A percentile compares a stretch with the other conserved stretches of the same genome.
These are phyloP conservation scores for Xerophyta viscosa DNA, from an alignment of 106 monocot species.

Conservation along the genomic window DNA sequence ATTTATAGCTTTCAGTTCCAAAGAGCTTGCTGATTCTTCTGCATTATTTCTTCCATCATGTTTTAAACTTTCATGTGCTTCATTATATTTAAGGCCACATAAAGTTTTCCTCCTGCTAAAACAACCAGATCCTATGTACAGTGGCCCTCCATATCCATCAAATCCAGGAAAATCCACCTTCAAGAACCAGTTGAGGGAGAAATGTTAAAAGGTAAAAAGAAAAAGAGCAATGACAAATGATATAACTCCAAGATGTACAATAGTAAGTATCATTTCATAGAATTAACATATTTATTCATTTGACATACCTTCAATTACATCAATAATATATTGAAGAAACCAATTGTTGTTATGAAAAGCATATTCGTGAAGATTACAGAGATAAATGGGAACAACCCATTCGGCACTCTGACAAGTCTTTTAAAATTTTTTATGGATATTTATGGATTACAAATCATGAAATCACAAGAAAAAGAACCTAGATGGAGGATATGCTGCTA, in stretches of 20 bases:
- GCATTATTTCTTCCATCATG: not conserved
- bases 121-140: constrained; percentile 33
- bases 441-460: too few species aligned
- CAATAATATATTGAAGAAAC: too few species aligned
- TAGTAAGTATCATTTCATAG: too few species aligned
- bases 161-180: constrained; percentile 47
- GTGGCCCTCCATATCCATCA: constrained; percentile 28
- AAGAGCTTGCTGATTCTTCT: constrained; percentile 2
- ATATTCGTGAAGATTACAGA: too few species aligned
- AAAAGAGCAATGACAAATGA: not conserved
- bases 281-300: too few species aligned
- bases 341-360: too few species aligned
- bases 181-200: not conserved
- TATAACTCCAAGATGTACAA: not conserved
- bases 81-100: constrained; percentile 14
- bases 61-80: constrained; percentile 1
- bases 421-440: too few species aligned
- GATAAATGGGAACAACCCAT: too few species aligned
- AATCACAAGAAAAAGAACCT: too few species aligned
- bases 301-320: too few species aligned
- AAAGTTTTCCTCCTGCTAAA: constrained; percentile 37
- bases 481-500: too few species aligned
- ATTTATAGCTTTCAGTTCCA: constrained; percentile 18
- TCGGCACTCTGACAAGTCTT: too few species aligned
- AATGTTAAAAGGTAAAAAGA: not conserved